Evolutionary conservation across 2,329 filamentous ascomycete species (phyloP).

Genomic region (Ampelomyces quisqualis): DNA sequence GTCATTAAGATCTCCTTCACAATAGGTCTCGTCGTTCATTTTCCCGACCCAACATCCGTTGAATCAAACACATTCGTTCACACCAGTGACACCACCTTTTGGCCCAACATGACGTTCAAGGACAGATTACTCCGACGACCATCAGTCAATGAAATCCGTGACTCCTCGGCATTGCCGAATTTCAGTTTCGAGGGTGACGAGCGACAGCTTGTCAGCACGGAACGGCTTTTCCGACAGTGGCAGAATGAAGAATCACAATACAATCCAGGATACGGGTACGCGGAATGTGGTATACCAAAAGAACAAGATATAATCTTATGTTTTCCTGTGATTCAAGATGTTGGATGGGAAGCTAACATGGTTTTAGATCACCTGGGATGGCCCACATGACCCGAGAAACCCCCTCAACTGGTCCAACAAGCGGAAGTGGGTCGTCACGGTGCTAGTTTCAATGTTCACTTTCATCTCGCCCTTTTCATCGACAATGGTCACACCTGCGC

Average conservation of each 20-base stretch:
- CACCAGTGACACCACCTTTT: conserved; percentile 6
- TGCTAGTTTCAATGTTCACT: conserved; percentile 46
- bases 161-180: conserved; percentile 14
- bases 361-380: conserved; percentile 47
- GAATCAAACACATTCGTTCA: background rate
- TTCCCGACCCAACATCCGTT: background rate
- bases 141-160: conserved; percentile 8
- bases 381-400: conserved; percentile 49
- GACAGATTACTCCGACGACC: conserved; percentile 10
- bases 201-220: conserved; percentile 21
- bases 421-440: conserved; percentile 49
- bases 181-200: conserved; percentile 23
- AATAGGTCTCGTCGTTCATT: too few relatives aligned
- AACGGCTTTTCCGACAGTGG: conserved; percentile 21
- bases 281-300: conserved; percentile 4
- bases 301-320: conserved; percentile 22
- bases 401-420: conserved; percentile 51
- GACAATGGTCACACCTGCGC: conserved; percentile 42
- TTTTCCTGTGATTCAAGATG: background rate
- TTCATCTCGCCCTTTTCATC: conserved; percentile 44
- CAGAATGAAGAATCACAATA: conserved; percentile 16
- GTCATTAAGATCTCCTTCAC: too few relatives aligned
- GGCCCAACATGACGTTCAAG: conserved; percentile 16
- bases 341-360: background rate
- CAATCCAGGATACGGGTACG: conserved; percentile 8